Percentiles rank a stretch among this genome's conserved stretches.
phyloP scores from a whole-genome alignment of 2,329 filamentous ascomycete genomes.

The Anisogramma anomala region DNA sequence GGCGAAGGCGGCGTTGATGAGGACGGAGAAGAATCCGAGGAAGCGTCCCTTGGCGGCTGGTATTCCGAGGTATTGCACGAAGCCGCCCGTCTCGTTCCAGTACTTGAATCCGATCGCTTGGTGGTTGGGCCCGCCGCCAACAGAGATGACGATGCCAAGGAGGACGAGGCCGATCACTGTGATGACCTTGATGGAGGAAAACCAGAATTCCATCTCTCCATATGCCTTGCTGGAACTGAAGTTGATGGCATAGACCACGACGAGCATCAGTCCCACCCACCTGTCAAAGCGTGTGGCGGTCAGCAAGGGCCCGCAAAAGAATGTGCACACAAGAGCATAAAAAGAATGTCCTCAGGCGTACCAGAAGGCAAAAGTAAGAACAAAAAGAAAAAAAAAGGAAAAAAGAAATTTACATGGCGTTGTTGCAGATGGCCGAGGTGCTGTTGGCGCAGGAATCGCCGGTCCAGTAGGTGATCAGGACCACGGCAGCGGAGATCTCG shows the following conservation, averaged over 20 bases:
- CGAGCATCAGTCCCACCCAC: not conserved
- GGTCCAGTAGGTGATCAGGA: conserved; percentile 12
- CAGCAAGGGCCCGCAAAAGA: not conserved
- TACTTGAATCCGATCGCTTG: conserved; percentile 61
- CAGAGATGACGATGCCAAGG: conserved; percentile 64
- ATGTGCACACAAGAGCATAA: too few relatives aligned
- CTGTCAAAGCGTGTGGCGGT: not conserved
- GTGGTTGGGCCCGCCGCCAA: conserved; percentile 50
- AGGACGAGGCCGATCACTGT: conserved; percentile 67
- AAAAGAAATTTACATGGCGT: conserved; percentile 6
- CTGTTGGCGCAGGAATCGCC: conserved; percentile 6
- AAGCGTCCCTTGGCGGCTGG: conserved; percentile 46
- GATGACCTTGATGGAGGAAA: conserved; percentile 65
- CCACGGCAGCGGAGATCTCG: conserved; percentile 12
- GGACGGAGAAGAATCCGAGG: conserved; percentile 56
- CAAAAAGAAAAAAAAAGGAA: not conserved
- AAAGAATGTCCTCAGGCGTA: too few relatives aligned
- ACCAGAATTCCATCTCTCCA: conserved; percentile 70
- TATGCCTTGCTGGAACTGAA: conserved; percentile 62
- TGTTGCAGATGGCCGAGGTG: conserved; percentile 14
- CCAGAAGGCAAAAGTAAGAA: not conserved
- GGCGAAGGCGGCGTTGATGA: conserved; percentile 58
- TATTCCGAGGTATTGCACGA: conserved; percentile 45
- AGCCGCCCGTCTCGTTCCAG: conserved; percentile 58
- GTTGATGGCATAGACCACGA: conserved; percentile 37